These are phyloP conservation scores for Trichoderma guizhouense DNA, from an alignment of 2,329 filamentous ascomycete species.

Conservation along the genomic window DNA sequence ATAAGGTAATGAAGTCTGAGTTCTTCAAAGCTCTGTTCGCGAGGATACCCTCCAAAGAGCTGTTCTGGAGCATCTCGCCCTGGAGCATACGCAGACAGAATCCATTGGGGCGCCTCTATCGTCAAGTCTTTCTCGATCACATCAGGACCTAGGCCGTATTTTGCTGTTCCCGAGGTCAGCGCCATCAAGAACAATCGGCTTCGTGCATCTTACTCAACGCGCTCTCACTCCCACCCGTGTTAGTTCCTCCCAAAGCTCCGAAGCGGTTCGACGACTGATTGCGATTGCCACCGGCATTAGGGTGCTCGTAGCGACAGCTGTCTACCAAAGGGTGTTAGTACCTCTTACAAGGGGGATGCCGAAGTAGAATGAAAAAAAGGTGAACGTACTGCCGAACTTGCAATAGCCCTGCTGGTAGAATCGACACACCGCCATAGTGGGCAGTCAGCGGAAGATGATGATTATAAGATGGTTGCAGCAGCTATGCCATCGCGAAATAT, in stretches of 20 bases:
- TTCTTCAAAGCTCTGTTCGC: slow-evolving; percentile 89
- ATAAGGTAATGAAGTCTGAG: slow-evolving; percentile 70
- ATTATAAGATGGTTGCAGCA: background rate
- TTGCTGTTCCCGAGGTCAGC: slow-evolving; percentile 26
- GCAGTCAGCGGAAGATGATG: slow-evolving; percentile 1
- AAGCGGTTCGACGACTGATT: slow-evolving; percentile 54
- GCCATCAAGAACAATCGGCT: background rate
- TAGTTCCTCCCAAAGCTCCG: slow-evolving; percentile 41
- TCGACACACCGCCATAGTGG: slow-evolving; percentile 43
- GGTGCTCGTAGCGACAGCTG: slow-evolving; percentile 55
- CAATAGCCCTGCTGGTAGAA: slow-evolving; percentile 52
- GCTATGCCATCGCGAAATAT: slow-evolving; percentile 17
- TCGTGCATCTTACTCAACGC: slow-evolving; percentile 22
- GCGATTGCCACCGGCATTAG: slow-evolving; percentile 33
- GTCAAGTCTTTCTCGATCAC: slow-evolving; percentile 65
- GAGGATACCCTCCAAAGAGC: slow-evolving; percentile 72
- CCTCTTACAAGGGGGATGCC: background rate
- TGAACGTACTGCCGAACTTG: slow-evolving; percentile 48
- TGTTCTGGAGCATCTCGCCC: slow-evolving; percentile 73
- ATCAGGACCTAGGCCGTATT: slow-evolving; percentile 55
- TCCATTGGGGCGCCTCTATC: slow-evolving; percentile 74
- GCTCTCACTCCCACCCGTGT: slow-evolving; percentile 26
- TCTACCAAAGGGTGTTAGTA: slow-evolving; percentile 33
- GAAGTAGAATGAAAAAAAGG: background rate
- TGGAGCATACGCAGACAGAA: slow-evolving; percentile 82